phyloP scores from a whole-genome alignment of 169 alveolate genomes.

The Amoebophrya sp. region DNA sequence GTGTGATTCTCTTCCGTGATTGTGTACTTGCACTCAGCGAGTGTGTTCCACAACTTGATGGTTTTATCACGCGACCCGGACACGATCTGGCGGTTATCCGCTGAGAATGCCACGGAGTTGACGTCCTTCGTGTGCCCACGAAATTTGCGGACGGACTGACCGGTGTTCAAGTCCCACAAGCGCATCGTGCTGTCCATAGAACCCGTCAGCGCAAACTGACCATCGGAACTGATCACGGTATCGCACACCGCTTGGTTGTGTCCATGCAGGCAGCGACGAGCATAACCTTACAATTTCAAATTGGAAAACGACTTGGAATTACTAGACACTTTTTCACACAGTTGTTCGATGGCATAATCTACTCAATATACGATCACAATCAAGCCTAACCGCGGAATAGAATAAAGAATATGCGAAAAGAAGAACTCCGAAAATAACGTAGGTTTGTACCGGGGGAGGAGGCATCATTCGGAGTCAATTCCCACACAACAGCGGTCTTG shows the following conservation, averaged over 20 bases:
- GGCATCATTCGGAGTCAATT: slow-evolving; percentile 45
- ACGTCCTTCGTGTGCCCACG: slow-evolving; percentile 88
- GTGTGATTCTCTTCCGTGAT: slow-evolving; percentile 85
- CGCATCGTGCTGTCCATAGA: slow-evolving; percentile 86
- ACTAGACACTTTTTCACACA: too few species aligned
- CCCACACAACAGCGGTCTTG: slow-evolving; percentile 53
- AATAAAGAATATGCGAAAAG: too few species aligned
- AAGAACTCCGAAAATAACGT: too few species aligned
- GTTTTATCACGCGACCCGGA: slow-evolving; percentile 96
- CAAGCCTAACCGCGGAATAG: too few species aligned
- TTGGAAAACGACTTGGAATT: too few species aligned
- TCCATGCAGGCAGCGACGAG: slow-evolving; percentile 65
- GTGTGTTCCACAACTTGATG: slow-evolving; percentile 94
- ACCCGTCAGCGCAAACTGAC: slow-evolving; percentile 87
- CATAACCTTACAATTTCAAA: too few species aligned
- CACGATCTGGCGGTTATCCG: slow-evolving; percentile 96
- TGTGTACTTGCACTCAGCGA: slow-evolving; percentile 94
- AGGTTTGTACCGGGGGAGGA: not conserved
- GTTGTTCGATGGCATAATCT: too few species aligned
- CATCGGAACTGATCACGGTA: slow-evolving; percentile 85
- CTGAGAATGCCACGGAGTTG: slow-evolving; percentile 92
- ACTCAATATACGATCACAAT: too few species aligned
- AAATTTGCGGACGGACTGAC: slow-evolving; percentile 80
- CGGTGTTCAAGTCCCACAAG: slow-evolving; percentile 84
- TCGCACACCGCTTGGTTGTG: slow-evolving; percentile 87